Evolutionary conservation across 495 filamentous ascomycete genomes (phyloP).

Genomic region (Penicillium odoratum): DNA sequence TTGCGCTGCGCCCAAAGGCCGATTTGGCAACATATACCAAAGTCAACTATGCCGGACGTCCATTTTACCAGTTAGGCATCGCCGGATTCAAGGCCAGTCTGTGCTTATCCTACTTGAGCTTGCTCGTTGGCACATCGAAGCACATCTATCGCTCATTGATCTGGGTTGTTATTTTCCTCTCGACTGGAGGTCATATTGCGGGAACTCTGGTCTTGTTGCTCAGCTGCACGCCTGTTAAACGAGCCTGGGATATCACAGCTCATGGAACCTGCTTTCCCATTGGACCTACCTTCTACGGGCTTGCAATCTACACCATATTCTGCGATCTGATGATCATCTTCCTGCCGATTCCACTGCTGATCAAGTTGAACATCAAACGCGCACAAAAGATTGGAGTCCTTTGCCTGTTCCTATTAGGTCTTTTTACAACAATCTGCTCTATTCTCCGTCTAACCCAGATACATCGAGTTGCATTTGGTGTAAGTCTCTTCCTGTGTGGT

Average conservation of each 20-base stretch:
- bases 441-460: constrained; percentile 57
- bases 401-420: constrained; percentile 55
- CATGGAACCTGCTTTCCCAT: constrained; percentile 50
- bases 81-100: constrained; percentile 60
- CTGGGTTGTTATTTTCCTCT: constrained; percentile 44
- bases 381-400: constrained; percentile 54
- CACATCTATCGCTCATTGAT: constrained; percentile 46
- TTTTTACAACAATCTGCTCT: constrained; percentile 60
- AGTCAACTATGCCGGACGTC: constrained; percentile 57
- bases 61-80: constrained; percentile 60
- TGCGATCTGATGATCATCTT: constrained; percentile 55
- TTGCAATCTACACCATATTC: constrained; percentile 53
- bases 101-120: constrained; percentile 56
- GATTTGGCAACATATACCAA: constrained; percentile 44
- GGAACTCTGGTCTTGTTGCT: constrained; percentile 53
- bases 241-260: constrained; percentile 45
- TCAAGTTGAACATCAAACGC: constrained; percentile 49
- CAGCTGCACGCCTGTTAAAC: constrained; percentile 51
- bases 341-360: constrained; percentile 54
- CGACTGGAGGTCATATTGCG: constrained; percentile 48
- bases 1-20: constrained; percentile 38
- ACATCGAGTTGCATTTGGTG: constrained; percentile 44
- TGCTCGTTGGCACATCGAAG: constrained; percentile 50
- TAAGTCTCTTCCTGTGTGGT: too few relatives aligned
- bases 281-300: constrained; percentile 52